Evolutionary conservation across 768 basidiomycete genomes (phyloP).

Genomic region (Cubamyces sp.): DNA sequence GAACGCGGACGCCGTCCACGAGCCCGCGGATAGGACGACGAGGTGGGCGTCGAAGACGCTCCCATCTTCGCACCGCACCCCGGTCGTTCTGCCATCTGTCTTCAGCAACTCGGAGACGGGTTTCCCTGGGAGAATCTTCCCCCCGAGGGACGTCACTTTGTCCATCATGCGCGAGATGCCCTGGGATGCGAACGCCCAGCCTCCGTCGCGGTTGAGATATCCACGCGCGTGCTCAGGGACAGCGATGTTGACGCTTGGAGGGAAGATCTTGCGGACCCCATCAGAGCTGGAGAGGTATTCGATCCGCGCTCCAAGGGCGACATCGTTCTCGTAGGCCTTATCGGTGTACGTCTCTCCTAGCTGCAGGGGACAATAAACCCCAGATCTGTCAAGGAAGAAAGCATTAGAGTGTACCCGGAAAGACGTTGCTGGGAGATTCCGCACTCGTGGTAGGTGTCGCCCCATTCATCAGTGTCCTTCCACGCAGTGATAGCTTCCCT

Average conservation of each 20-base stretch:
- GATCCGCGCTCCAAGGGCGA: slow-evolving; percentile 56
- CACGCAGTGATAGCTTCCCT: slow-evolving; percentile 78
- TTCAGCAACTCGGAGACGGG: slow-evolving; percentile 55
- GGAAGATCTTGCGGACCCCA: slow-evolving; percentile 54
- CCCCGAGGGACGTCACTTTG: slow-evolving; percentile 62
- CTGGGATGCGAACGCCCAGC: slow-evolving; percentile 83
- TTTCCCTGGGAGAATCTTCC: slow-evolving; percentile 59
- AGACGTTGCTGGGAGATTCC: neutral
- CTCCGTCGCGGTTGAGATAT: slow-evolving; percentile 77
- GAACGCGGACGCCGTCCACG: slow-evolving; percentile 86
- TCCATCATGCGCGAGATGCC: slow-evolving; percentile 60
- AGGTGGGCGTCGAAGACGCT: slow-evolving; percentile 55
- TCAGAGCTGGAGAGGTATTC: slow-evolving; percentile 41
- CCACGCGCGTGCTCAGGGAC: slow-evolving; percentile 47
- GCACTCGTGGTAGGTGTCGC: slow-evolving; percentile 83
- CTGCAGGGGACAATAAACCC: slow-evolving; percentile 60
- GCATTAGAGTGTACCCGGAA: neutral
- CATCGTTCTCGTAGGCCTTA: slow-evolving; percentile 65
- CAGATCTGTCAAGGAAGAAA: slow-evolving; percentile 51
- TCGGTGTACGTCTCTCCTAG: slow-evolving; percentile 51
- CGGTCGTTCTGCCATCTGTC: slow-evolving; percentile 46
- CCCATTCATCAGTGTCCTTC: slow-evolving; percentile 68
- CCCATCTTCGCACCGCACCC: slow-evolving; percentile 68
- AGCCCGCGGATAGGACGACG: slow-evolving; percentile 74
- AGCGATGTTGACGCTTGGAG: slow-evolving; percentile 42